Conservation (phyloP, 306 rosid species). For the Spatholobus suberectus region DNA sequence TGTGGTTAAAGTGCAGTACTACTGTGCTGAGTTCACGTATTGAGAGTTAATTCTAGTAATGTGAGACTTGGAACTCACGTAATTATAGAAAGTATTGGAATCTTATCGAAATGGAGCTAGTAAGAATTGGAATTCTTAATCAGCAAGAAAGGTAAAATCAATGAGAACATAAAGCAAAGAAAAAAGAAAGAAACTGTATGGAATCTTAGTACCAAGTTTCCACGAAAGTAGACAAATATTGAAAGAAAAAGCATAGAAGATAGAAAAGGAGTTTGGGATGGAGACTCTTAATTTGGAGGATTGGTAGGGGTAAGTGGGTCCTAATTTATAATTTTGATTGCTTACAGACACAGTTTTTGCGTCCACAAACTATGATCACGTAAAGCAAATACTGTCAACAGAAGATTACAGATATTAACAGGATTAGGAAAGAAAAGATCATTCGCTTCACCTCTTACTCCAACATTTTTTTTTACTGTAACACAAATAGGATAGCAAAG, state of each 20-base stretch:
- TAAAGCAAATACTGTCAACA: neutral
- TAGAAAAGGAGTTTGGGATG: conserved; percentile 10
- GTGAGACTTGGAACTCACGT: neutral
- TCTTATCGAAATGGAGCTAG: no score
- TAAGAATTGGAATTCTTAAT: no score
- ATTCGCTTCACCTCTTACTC: neutral
- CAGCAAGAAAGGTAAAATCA: no score
- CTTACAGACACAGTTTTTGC: neutral
- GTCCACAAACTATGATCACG: neutral
- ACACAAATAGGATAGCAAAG: neutral
- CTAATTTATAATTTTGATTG: neutral
- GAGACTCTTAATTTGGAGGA: neutral
- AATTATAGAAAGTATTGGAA: no score
- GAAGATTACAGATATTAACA: neutral
- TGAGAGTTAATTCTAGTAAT: neutral
- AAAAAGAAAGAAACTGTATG: no score
- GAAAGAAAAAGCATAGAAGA: conserved; percentile 2
- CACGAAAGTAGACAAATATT: neutral
- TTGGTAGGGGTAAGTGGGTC: neutral
- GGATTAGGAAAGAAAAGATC: neutral
- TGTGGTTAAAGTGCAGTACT: neutral
- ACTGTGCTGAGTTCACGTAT: neutral
- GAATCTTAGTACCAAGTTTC: conserved; percentile 1
- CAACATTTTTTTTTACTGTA: neutral
- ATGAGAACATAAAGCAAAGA: no score